Evolutionary conservation across 805 yeast genomes (phyloP), one percentile per base, ranked within the genome.

Genomic region (Ogataea angusta): DNA sequence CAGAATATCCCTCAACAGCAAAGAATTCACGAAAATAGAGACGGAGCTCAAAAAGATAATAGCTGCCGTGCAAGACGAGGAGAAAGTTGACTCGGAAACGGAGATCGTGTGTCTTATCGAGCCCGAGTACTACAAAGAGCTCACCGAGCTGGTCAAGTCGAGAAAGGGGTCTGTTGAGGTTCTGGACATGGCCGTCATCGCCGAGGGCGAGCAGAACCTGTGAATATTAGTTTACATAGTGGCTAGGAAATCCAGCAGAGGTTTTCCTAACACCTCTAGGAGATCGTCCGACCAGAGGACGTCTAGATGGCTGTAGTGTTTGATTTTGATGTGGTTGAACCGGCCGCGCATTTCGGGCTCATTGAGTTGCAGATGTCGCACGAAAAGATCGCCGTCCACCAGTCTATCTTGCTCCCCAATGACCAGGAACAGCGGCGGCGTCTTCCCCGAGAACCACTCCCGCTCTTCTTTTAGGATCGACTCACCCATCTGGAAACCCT

Each of bases 251-350:
- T 56, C 51, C 3, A 69, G 38, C 21, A 75, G 49, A 9, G 68
- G 70, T 36, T 60, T 62, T 1, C 95, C 96, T 15, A 91, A 75
- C 31, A 70, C 72, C 4, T 76, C 78, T 19, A 76, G 69, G 2
- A 81, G 80, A 56, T 86, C 90, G 53, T 75, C 79, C 0, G 97
- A 91, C 99, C 99, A 91, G 10, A 90, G 67, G 1, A 89, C 95
- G 62, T 91, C 99, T 38, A 91, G 65, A 62, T 91, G 99, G 13
- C 89, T 78, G 59, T 91, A 91, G 8, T 70, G 73, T 0, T 76
- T 74, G 5, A 91, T 45, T 36, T 72, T 72, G 15, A 68, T 54
- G 15, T 65, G 62, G 10, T 52, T 60, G 48, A 60, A 74, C 46
- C 60, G 67, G 6, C 42, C 48, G 54, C 24, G 46, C 59, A 46